These are phyloP conservation scores for Aspergillus alliaceus DNA, from an alignment of 2,329 filamentous ascomycete species.

Conservation along the genomic window DNA sequence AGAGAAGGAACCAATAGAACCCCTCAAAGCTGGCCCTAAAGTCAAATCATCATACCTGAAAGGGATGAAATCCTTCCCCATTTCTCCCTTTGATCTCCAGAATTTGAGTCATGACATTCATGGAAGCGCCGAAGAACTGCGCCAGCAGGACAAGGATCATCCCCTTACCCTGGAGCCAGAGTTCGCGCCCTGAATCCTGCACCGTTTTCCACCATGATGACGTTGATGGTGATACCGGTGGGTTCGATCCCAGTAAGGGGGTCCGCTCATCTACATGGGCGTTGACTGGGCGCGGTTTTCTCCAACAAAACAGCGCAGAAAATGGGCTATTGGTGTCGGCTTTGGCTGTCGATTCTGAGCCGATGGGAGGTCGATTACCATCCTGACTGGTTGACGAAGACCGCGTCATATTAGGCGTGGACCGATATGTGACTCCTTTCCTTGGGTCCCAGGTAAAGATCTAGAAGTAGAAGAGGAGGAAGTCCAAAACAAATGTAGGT, in stretches of 20 bases:
- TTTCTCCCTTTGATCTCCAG: conserved; percentile 68
- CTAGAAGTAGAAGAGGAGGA: not conserved
- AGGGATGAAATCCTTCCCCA: conserved; percentile 72
- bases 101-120: conserved; percentile 79
- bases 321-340: not conserved
- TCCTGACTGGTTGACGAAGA: not conserved
- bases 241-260: conserved; percentile 2
- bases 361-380: not conserved
- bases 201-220: conserved; percentile 25
- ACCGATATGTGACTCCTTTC: not conserved
- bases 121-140: conserved; percentile 78
- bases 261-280: conserved; percentile 6
- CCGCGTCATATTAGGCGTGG: not conserved
- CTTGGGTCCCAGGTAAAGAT: no score
- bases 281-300: not conserved
- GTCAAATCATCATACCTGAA: conserved; percentile 56
- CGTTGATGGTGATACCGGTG: conserved; percentile 16
- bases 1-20: no score
- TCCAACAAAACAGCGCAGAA: not conserved
- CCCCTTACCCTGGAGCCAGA: conserved; percentile 68
- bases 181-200: conserved; percentile 21
- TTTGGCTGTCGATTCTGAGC: not conserved
- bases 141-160: conserved; percentile 70
- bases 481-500: not conserved
- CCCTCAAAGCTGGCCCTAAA: no score